Evolutionary conservation across 2,329 filamentous ascomycete genomes (phyloP).

Genomic region (Dendrostoma leiphaemia): DNA sequence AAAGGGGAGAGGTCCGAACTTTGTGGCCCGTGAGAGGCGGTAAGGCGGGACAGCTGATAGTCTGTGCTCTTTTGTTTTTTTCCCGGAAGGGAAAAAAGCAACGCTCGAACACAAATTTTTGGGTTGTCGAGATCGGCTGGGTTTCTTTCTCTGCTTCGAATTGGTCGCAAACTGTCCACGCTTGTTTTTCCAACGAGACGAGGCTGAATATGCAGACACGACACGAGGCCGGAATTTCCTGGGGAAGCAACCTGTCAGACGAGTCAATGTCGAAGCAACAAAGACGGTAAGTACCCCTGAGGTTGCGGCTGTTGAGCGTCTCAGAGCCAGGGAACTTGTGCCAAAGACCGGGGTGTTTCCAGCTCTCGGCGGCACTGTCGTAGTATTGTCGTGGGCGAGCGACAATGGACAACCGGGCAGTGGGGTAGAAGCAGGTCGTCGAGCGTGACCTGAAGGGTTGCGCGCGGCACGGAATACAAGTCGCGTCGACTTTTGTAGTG

Average conservation of each 20-base stretch:
- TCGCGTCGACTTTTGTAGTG: too few relatives aligned
- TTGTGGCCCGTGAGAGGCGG: conserved; percentile 4
- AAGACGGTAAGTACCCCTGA: background rate
- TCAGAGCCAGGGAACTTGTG: background rate
- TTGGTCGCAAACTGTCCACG: background rate
- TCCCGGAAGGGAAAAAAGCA: background rate
- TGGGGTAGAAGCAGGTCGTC: too few relatives aligned
- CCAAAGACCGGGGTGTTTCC: too few relatives aligned
- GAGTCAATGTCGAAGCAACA: conserved; percentile 9
- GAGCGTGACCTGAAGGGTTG: too few relatives aligned
- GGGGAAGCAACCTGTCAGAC: conserved; percentile 1
- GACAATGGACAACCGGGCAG: too few relatives aligned
- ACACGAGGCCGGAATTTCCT: conserved; percentile 2
- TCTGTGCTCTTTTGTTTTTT: too few relatives aligned
- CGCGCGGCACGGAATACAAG: too few relatives aligned
- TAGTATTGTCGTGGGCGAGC: too few relatives aligned
- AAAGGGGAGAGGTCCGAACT: background rate
- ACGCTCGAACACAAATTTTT: background rate
- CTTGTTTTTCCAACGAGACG: background rate
- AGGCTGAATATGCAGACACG: background rate
- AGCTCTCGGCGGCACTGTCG: too few relatives aligned
- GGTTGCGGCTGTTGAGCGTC: conserved; percentile 3
- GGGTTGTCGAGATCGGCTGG: background rate
- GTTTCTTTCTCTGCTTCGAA: too few relatives aligned
- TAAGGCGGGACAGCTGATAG: conserved; percentile 6